phyloP scores from a whole-genome alignment of 140 eudicot genomes.

The Bidens hawaiensis region DNA sequence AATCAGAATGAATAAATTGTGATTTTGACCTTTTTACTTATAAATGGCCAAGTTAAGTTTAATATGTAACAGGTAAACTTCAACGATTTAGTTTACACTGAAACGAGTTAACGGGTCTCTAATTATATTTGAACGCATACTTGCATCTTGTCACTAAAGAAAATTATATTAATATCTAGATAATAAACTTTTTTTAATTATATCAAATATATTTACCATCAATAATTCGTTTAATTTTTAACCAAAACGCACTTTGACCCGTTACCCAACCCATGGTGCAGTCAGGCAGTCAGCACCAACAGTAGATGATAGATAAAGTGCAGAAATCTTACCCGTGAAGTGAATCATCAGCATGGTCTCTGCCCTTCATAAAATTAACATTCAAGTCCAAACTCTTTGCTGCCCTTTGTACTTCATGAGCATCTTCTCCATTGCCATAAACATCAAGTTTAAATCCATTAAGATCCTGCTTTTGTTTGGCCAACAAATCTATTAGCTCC shows the following conservation, averaged over 20 bases:
- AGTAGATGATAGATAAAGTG: not conserved
- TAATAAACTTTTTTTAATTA: not conserved
- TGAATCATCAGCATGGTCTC: conserved; percentile 96
- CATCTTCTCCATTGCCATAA: conserved; percentile 87
- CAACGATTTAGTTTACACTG: not conserved
- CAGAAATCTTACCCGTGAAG: conserved; percentile 63
- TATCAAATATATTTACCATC: not conserved
- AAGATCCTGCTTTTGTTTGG: conserved; percentile 77
- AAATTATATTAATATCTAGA: not conserved
- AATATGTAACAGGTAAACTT: not conserved
- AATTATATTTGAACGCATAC: too few species aligned
- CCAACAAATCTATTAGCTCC: conserved; percentile 73
- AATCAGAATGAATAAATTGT: not conserved
- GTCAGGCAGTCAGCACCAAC: not conserved
- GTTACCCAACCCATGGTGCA: not conserved
- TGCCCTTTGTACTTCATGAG: conserved; percentile 81
- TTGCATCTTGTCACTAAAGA: too few species aligned
- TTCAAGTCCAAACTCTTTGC: conserved; percentile 68
- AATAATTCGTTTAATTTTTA: too few species aligned
- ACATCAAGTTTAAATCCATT: conserved; percentile 84
- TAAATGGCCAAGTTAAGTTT: not conserved
- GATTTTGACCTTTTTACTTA: not conserved
- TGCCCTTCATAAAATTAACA: conserved; percentile 82
- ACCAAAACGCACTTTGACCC: not conserved
- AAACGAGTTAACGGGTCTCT: not conserved